These are phyloP conservation scores for Starmerella davenportii DNA, from an alignment of 805 yeast species.

Conservation along the genomic window DNA sequence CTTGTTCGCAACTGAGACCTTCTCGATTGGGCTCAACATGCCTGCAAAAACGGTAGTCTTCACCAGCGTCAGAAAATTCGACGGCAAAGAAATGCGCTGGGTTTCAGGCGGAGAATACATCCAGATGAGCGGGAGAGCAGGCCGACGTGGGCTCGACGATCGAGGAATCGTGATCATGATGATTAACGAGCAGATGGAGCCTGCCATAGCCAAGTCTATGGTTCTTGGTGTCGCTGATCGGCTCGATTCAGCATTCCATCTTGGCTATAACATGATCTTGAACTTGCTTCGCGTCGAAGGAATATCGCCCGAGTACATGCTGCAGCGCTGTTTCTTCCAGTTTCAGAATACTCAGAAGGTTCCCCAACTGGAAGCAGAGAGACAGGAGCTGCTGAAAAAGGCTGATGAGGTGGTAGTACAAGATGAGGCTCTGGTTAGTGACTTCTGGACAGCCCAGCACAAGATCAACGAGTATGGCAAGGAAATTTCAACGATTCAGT, in stretches of 20 bases:
- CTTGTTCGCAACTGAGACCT: slow-evolving; percentile 92
- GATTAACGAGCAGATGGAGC: slow-evolving; percentile 99
- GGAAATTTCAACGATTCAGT: slow-evolving; percentile 63
- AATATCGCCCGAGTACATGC: slow-evolving; percentile 92
- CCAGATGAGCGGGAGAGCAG: slow-evolving; percentile 99
- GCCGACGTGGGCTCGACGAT: slow-evolving; percentile 98
- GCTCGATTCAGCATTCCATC: slow-evolving; percentile 89
- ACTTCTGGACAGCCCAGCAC: slow-evolving; percentile 63
- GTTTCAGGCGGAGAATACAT: slow-evolving; percentile 98
- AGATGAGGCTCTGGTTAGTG: slow-evolving; percentile 56
- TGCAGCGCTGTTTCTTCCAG: slow-evolving; percentile 84
- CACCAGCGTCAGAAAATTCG: slow-evolving; percentile 96
- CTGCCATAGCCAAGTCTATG: slow-evolving; percentile 98
- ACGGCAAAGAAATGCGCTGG: slow-evolving; percentile 95
- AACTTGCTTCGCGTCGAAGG: slow-evolving; percentile 96
- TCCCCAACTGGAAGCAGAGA: slow-evolving; percentile 58
- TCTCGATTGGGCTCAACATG: slow-evolving; percentile 95
- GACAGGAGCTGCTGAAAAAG: slow-evolving; percentile 36
- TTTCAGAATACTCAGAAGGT: slow-evolving; percentile 86
- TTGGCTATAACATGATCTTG: slow-evolving; percentile 91
- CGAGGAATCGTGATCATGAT: slow-evolving; percentile 98
- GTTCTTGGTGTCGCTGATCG: slow-evolving; percentile 98
- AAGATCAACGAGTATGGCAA: slow-evolving; percentile 53
- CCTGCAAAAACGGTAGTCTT: slow-evolving; percentile 98
- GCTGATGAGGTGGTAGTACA: slow-evolving; percentile 39